phyloP scores from a whole-genome alignment of 2,329 filamentous ascomycete genomes.

The Trichophyton verrucosum region DNA sequence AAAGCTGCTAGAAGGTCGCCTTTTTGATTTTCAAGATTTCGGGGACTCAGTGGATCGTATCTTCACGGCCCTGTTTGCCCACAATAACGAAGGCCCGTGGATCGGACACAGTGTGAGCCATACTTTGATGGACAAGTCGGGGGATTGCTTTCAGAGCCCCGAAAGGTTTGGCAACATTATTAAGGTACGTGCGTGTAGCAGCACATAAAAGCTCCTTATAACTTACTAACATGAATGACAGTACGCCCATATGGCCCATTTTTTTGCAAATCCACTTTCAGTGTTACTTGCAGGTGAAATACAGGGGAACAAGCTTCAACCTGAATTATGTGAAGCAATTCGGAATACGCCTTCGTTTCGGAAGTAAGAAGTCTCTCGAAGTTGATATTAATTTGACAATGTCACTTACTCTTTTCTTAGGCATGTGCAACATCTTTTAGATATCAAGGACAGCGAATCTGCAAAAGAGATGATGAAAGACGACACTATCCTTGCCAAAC shows the following conservation, averaged over 20 bases:
- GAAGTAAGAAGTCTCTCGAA: slow-evolving; percentile 12
- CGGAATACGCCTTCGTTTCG: slow-evolving; percentile 47
- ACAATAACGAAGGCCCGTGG: slow-evolving; percentile 31
- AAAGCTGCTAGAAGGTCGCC: slow-evolving; percentile 40
- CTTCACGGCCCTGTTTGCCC: slow-evolving; percentile 28
- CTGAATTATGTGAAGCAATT: slow-evolving; percentile 41
- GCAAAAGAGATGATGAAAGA: slow-evolving; percentile 39
- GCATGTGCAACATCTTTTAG: slow-evolving; percentile 32
- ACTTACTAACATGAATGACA: slow-evolving; percentile 23
- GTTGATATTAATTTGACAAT: neutral
- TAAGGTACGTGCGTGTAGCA: slow-evolving; percentile 27
- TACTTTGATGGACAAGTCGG: slow-evolving; percentile 43
- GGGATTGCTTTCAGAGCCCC: slow-evolving; percentile 48
- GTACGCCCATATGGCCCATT: slow-evolving; percentile 53
- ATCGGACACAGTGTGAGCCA: slow-evolving; percentile 42
- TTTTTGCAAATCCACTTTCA: slow-evolving; percentile 48
- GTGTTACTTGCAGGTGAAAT: slow-evolving; percentile 33
- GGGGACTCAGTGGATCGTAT: slow-evolving; percentile 35
- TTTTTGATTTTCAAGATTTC: slow-evolving; percentile 42
- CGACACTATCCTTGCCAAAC: slow-evolving; percentile 36
- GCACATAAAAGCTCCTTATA: neutral
- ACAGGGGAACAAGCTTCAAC: slow-evolving; percentile 19
- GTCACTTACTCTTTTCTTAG: slow-evolving; percentile 20
- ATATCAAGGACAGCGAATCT: slow-evolving; percentile 20
- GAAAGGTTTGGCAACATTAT: slow-evolving; percentile 43